Evolutionary conservation across 2,329 filamentous ascomycete genomes (phyloP).

Genomic region (Penicillium sclerotigenum): DNA sequence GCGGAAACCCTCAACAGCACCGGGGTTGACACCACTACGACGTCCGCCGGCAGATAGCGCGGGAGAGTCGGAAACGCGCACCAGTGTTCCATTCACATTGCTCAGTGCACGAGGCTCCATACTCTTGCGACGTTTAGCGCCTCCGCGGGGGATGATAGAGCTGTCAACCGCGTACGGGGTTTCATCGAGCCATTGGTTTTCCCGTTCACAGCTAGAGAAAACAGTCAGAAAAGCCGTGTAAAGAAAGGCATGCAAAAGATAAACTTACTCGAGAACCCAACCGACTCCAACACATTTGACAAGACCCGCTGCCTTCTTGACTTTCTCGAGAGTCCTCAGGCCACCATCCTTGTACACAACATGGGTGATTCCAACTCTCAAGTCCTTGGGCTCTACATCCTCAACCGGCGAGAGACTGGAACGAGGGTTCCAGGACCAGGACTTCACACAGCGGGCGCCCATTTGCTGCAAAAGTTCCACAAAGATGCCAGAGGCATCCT

Average conservation of each 20-base stretch:
- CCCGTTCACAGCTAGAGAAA: conserved; percentile 63
- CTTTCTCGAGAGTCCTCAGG: conserved; percentile 76
- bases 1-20: conserved; percentile 34
- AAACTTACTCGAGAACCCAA: conserved; percentile 81
- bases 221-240: conserved; percentile 10
- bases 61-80: conserved; percentile 36
- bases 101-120: conserved; percentile 73
- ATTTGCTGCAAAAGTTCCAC: conserved; percentile 74
- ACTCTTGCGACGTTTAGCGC: conserved; percentile 69
- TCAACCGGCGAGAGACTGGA: conserved; percentile 39
- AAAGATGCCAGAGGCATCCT: conserved; percentile 77
- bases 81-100: conserved; percentile 65
- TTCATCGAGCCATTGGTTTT: conserved; percentile 75
- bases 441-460: conserved; percentile 74
- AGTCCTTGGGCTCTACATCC: conserved; percentile 32
- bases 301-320: conserved; percentile 66
- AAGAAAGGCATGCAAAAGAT: not conserved
- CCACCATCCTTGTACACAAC: conserved; percentile 88
- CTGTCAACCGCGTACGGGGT: conserved; percentile 66
- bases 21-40: conserved; percentile 28
- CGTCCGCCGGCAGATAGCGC: conserved; percentile 28
- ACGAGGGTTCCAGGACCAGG: conserved; percentile 72
- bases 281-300: conserved; percentile 83
- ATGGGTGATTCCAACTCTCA: conserved; percentile 74
- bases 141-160: conserved; percentile 64